These are phyloP conservation scores for Neurospora discreta DNA, from an alignment of 495 filamentous ascomycete species.

Conservation along the genomic window DNA sequence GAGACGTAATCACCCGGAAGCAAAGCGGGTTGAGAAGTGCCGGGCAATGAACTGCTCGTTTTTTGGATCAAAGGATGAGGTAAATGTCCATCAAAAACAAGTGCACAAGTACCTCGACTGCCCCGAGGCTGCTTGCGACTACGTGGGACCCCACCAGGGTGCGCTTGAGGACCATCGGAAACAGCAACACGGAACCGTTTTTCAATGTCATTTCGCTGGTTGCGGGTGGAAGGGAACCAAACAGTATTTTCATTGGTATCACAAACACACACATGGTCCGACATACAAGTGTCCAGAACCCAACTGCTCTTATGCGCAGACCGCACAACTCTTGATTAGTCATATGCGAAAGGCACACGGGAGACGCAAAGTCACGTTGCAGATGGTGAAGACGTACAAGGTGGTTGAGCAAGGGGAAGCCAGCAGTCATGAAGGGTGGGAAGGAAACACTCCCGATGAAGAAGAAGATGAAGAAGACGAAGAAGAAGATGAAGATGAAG, in stretches of 20 bases:
- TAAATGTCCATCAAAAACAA: not conserved
- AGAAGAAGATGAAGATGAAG: too few relatives aligned
- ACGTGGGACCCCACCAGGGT: not conserved
- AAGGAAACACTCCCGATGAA: too few relatives aligned
- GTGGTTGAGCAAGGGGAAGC: not conserved
- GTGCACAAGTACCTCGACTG: not conserved
- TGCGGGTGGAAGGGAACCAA: not conserved
- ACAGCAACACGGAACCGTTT: too few relatives aligned
- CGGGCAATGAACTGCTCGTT: not conserved
- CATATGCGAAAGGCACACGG: not conserved
- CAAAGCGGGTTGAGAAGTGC: not conserved
- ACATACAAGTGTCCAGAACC: not conserved
- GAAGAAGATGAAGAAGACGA: too few relatives aligned
- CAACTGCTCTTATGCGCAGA: not conserved
- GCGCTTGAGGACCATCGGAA: rapidly evolving
- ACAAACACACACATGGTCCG: not conserved
- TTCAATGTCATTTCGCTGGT: not conserved
- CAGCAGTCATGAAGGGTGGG: not conserved
- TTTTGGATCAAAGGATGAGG: not conserved
- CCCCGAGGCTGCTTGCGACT: not conserved
- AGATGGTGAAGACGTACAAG: not conserved
- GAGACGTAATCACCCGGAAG: too few relatives aligned
- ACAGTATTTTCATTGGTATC: rapidly evolving
- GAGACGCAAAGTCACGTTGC: not conserved
- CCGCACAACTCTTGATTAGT: rapidly evolving